Percentiles rank a stretch among this genome's conserved stretches.
phyloP scores from a whole-genome alignment of 371 early-diverging fungal species.

The Lichtheimia hyalospora region DNA sequence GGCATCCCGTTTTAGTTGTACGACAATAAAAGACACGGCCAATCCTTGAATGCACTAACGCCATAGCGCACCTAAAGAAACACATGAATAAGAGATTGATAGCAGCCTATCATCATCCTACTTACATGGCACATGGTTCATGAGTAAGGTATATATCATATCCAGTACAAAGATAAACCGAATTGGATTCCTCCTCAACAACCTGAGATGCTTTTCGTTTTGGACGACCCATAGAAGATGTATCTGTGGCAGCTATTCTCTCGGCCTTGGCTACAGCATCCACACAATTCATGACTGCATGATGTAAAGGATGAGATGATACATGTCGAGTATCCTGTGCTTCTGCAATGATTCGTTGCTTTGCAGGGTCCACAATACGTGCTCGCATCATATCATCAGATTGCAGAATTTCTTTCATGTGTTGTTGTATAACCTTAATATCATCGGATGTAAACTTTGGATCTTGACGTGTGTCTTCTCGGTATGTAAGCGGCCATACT shows the following conservation, averaged over 20 bases:
- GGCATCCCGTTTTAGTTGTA: conserved; percentile 61
- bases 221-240: conserved; percentile 12
- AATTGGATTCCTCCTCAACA: conserved; percentile 8
- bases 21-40: conserved; percentile 71
- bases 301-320: conserved; percentile 53
- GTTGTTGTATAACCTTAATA: conserved; percentile 28
- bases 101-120: not conserved
- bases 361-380: conserved; percentile 53
- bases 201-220: conserved; percentile 26
- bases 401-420: conserved; percentile 35
- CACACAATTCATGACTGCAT: conserved; percentile 66
- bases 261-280: conserved; percentile 43
- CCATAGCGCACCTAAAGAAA: conserved; percentile 71
- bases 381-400: conserved; percentile 18
- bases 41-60: conserved; percentile 76
- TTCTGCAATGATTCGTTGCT: conserved; percentile 40
- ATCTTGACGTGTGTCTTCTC: conserved; percentile 58
- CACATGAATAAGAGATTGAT: no score
- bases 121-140: conserved; percentile 72
- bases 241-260: conserved; percentile 8
- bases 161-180: conserved; percentile 61
- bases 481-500: conserved; percentile 61
- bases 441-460: conserved; percentile 48
- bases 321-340: conserved; percentile 45
- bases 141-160: conserved; percentile 62